These are phyloP conservation scores for Solioccasus polychromus DNA, from an alignment of 768 basidiomycete species.

Conservation along the genomic window DNA sequence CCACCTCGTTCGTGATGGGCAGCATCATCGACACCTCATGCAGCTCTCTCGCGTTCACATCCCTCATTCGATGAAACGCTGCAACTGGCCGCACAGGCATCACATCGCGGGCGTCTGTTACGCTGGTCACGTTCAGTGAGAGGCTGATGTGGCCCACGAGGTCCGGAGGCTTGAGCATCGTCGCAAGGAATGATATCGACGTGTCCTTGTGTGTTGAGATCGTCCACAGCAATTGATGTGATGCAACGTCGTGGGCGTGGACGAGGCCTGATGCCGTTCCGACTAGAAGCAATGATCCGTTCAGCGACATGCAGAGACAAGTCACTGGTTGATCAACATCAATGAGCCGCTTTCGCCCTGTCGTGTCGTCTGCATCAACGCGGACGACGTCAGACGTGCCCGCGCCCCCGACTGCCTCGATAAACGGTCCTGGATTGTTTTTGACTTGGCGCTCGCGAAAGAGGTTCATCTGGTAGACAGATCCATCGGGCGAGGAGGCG, in stretches of 20 bases:
- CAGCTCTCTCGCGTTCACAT: constrained; percentile 59
- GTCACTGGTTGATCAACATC: constrained; percentile 69
- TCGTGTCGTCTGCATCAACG: constrained; percentile 49
- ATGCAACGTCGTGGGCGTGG: constrained; percentile 82
- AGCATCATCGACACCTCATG: constrained; percentile 71
- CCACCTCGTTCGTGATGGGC: constrained; percentile 45
- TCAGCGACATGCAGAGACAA: constrained; percentile 71
- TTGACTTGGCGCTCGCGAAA: constrained; percentile 62
- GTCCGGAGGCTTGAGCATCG: constrained; percentile 85
- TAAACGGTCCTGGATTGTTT: constrained; percentile 40
- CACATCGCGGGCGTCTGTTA: constrained; percentile 47
- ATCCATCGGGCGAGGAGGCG: constrained; percentile 73
- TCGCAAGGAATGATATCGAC: constrained; percentile 68
- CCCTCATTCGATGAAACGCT: constrained; percentile 72
- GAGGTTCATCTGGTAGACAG: constrained; percentile 76
- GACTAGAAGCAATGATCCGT: constrained; percentile 73
- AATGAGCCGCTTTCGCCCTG: constrained; percentile 60
- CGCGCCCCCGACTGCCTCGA: constrained; percentile 74
- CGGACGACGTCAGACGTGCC: constrained; percentile 70
- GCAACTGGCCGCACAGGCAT: constrained; percentile 65
- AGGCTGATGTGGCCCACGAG: constrained; percentile 78
- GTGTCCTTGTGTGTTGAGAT: constrained; percentile 68
- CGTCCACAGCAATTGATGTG: constrained; percentile 85
- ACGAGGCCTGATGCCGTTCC: constrained; percentile 75
- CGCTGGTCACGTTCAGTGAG: constrained; percentile 34